Evolutionary conservation across 257 asterid genomes (phyloP), one percentile per base, ranked within the genome.

Genomic region (Nemophila menziesii): DNA sequence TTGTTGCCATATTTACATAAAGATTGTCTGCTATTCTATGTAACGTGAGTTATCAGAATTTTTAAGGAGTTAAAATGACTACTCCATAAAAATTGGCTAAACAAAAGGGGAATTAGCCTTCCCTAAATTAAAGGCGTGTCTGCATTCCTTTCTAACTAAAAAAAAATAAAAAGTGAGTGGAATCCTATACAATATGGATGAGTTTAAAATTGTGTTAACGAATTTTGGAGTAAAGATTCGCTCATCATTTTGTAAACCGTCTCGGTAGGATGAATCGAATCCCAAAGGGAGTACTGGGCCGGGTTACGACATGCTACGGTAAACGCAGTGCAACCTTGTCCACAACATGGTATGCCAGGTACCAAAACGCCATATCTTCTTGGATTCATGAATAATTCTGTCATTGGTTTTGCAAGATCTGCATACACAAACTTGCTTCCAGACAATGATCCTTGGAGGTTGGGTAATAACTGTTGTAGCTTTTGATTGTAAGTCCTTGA

Each of bases 201-300:
- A n/a, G n/a, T n/a, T n/a, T n/a, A n/a, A n/a, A n/a, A n/a, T n/a
- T n/a, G n/a, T n/a, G n/a, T n/a, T n/a, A n/a, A n/a, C n/a, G n/a
- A n/a, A n/a, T n/a, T n/a, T n/a, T n/a, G n/a, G n/a, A n/a, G 42
- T 18, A 37, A 37, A 37, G 1, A 37, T 10, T 37, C 17, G 13
- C 17, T 12, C 12, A 37, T 37, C 13, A 37, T 18, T 33, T 41
- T 55, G 52, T 83, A 82, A 14, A 72, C 51, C 17, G 85, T 20
- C 68, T 79, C 69, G 27, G 69, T 39, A 4, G 79, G 87, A 69
- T 85, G 95, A 51, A 78, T 63, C 51, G 80, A 63, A 54, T 80
- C 95, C 72, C 74, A 80, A 54, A 75, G 78, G 29, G 78, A 8
- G 51, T 72, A 60, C 11, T 56, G 43, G 0, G 73, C 50, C 3